Base-by-base conservation (phyloP, 306 rosid genomes). In the Prunus davidiana region DNA sequence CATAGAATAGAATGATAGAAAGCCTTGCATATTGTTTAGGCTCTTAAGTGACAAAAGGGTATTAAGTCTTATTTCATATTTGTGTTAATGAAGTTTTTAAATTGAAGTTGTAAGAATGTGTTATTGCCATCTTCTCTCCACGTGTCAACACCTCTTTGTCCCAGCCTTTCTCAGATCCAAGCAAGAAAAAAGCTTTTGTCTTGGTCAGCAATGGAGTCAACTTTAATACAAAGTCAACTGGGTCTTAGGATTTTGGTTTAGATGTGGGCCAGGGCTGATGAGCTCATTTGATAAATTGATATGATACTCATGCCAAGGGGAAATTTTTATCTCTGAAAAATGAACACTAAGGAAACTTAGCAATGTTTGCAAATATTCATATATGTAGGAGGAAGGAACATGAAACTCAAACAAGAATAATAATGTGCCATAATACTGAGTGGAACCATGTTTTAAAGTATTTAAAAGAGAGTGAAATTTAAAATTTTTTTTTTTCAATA, bases 161-260 rank as follows among this genome's bases (percentile, higher is more conserved):
- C 54, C 11, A 20, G 64, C 77, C 68, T 69, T 71, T 74, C 76
- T 54, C 64, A 8, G 43, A 74, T 80, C 43, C 55, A 80, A 78
- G 73, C 78, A 62, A 81, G 74, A 56, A 70, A 32, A 38, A 69
- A 22, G 0, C 74, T 71, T 38, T 76, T 49, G 55, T 68, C 46
- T 58, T 52, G 41, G 72, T 63, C 41, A 13, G 24, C 63, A 66
- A 15, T 54, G 19, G 10, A 34, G 83, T 82, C 86, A 84, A 74
- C 80, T 72, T 63, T 64, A 62, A 55, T 62, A 68, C 13, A 56
- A 70, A 76, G 87, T 89, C 87, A 84, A 82, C 67, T 74, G 46
- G 67, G 34, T 79, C 49, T 56, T 45, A 41, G 7, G 49, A 68
- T 11, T 4, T 55, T 55, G 61, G 2, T n/a, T 55, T 55, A n/a